Evolutionary conservation across 2,329 filamentous ascomycete genomes (phyloP), one percentile per base, ranked within the genome.

Genomic region (Colletotrichum musae): DNA sequence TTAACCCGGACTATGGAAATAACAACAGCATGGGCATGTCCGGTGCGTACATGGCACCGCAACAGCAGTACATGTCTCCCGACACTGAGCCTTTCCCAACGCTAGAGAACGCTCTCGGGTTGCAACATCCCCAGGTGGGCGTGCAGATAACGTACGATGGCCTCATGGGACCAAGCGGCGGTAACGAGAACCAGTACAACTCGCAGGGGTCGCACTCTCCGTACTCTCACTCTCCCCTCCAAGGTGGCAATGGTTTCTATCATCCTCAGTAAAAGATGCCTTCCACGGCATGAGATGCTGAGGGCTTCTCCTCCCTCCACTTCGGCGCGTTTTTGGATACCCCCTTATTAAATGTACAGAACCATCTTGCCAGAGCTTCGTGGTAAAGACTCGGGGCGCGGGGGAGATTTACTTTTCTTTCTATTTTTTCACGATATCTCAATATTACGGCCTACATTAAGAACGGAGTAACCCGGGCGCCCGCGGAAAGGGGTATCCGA

Each of bases 171-270:
- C 75, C 76, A 39, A 71, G 73, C 39, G 75, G 76, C 58, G 75
- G 77, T 24, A 73, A 74, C 26, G 72, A 75, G 16, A 72, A 80
- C 21, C 81, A 80, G 39, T 85, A 78, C 64, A 78, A 78, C 24
- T 79, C 78, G 18, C 80, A 80, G 43, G 82, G 83, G 6, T 84
- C 82, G 2, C 78, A 79, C 13, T 84, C 84, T 41, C 82, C 83
- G 0, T 85, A 80, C 68, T 73, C 75, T 2, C 81, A 79, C 51
- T 85, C 83, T 10, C 83, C 83, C 5, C 77, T 82, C 51, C 80
- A 77, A 65, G 77, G 75, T 13, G 79, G 80, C 48, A 75, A 73
- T 1, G 74, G 75, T 18, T 83, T 82, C 71, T 84, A 82, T 66
- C 73, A 73, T 18, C 68, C 73, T 45, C 58, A 62, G 61, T 64